phyloP scores from a whole-genome alignment of 352 stramenopile genomes.

The Salisapilia sapeloensis region DNA sequence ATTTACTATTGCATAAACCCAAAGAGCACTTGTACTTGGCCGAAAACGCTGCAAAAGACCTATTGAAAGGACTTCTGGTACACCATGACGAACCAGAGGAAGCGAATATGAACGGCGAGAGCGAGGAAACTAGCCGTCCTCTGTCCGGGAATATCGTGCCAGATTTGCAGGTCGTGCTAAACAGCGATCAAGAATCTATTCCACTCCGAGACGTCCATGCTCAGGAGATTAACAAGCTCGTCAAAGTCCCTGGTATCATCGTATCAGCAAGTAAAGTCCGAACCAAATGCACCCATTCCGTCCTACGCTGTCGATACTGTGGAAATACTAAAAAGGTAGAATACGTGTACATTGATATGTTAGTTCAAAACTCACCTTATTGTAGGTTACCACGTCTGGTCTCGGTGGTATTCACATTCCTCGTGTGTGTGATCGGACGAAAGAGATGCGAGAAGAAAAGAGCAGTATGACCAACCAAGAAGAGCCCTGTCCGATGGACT shows the following conservation, averaged over 20 bases:
- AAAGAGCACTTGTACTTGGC: slow-evolving; percentile 73
- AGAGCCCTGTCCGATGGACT: slow-evolving; percentile 68
- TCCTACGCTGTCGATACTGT: slow-evolving; percentile 83
- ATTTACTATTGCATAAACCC: slow-evolving; percentile 70
- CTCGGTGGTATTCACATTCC: slow-evolving; percentile 73
- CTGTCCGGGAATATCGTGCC: slow-evolving; percentile 21
- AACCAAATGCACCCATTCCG: slow-evolving; percentile 86
- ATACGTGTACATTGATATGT: no score
- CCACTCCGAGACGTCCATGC: slow-evolving; percentile 71
- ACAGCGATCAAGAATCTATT: slow-evolving; percentile 52
- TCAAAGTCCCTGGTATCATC: slow-evolving; percentile 93
- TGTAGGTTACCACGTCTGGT: slow-evolving; percentile 24
- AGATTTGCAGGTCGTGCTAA: slow-evolving; percentile 71
- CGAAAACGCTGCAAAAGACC: slow-evolving; percentile 73
- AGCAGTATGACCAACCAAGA: slow-evolving; percentile 7
- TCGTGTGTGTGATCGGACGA: slow-evolving; percentile 60
- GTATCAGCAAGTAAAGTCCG: slow-evolving; percentile 89
- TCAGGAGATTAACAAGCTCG: slow-evolving; percentile 79
- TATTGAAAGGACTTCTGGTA: slow-evolving; percentile 44
- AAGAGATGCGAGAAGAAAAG: slow-evolving; percentile 17
- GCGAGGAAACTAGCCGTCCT: slow-evolving; percentile 6
- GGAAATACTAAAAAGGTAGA: slow-evolving; percentile 53
- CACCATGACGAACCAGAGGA: no score
- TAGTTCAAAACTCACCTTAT: background rate
- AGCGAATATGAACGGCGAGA: slow-evolving; percentile 18